Evolutionary conservation across 805 yeast genomes (phyloP).

Genomic region (Wickerhamiella vanderwaltii): DNA sequence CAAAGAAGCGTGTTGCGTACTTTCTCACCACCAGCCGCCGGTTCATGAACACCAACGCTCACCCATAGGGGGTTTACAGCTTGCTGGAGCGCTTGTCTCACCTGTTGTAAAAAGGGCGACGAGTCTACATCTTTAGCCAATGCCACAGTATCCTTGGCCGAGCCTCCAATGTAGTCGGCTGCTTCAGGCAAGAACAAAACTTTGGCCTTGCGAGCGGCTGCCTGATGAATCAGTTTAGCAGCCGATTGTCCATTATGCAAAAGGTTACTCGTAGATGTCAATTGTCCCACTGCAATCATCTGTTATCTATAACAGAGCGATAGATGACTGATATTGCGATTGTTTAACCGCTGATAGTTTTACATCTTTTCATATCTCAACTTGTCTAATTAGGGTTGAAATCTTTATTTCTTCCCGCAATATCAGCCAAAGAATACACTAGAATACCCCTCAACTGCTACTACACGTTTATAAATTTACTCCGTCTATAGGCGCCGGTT

Average conservation of each 20-base stretch:
- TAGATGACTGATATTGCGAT: neutral
- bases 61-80: conserved; percentile 36
- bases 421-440: too few relatives aligned
- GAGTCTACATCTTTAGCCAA: conserved; percentile 41
- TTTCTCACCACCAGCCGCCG: conserved; percentile 36
- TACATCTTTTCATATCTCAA: too few relatives aligned
- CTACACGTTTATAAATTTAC: too few relatives aligned
- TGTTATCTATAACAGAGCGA: neutral
- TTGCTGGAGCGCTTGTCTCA: conserved; percentile 36
- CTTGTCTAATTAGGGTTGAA: too few relatives aligned
- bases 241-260: conserved; percentile 49
- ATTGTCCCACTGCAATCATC: conserved; percentile 69
- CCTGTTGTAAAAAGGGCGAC: conserved; percentile 32
- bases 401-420: too few relatives aligned
- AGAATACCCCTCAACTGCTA: too few relatives aligned
- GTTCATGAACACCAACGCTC: conserved; percentile 84
- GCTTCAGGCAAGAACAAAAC: conserved; percentile 89
- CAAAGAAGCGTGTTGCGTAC: conserved; percentile 66
- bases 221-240: conserved; percentile 46
- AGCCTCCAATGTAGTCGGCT: conserved; percentile 69
- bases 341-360: too few relatives aligned
- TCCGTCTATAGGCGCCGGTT: too few relatives aligned
- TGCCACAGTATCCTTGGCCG: conserved; percentile 49
- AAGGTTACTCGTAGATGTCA: conserved; percentile 60
- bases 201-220: conserved; percentile 47